phyloP scores from a whole-genome alignment of 2,329 filamentous ascomycete species.

The Fusarium compactum region DNA sequence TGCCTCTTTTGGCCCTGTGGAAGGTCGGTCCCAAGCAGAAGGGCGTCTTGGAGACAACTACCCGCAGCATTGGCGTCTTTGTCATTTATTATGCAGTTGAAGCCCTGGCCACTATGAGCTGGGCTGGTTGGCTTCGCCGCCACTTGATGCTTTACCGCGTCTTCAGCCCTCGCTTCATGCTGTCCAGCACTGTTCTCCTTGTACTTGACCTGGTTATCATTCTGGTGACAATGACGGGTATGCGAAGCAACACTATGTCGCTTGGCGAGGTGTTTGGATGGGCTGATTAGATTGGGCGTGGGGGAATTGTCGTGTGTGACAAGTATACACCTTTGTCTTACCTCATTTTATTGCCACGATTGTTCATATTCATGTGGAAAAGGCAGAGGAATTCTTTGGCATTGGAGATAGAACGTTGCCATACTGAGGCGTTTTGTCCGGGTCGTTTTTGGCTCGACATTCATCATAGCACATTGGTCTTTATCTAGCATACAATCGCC shows the following conservation, averaged over 20 bases:
- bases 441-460: conserved; percentile 18
- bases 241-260: conserved; percentile 81
- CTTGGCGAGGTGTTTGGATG: conserved; percentile 92
- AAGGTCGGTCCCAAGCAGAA: conserved; percentile 83
- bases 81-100: conserved; percentile 85
- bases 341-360: not conserved
- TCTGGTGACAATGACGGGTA: conserved; percentile 76
- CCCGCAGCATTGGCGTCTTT: conserved; percentile 79
- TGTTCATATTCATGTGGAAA: conserved; percentile 3
- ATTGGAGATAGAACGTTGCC: conserved; percentile 14
- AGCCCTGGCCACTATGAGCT: conserved; percentile 86
- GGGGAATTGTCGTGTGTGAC: conserved; percentile 28
- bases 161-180: conserved; percentile 91
- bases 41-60: conserved; percentile 76
- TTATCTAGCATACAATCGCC: conserved; percentile 23
- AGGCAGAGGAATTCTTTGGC: conserved; percentile 2
- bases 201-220: conserved; percentile 82
- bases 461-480: conserved; percentile 28
- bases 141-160: conserved; percentile 98
- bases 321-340: conserved; percentile 7
- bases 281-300: conserved; percentile 59
- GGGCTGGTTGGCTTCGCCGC: conserved; percentile 86
- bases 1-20: conserved; percentile 89
- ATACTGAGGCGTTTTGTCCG: conserved; percentile 13
- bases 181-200: conserved; percentile 77